Conservation (phyloP, 2,329 filamentous ascomycete species). For the Aspergillus pseudotamarii region DNA sequence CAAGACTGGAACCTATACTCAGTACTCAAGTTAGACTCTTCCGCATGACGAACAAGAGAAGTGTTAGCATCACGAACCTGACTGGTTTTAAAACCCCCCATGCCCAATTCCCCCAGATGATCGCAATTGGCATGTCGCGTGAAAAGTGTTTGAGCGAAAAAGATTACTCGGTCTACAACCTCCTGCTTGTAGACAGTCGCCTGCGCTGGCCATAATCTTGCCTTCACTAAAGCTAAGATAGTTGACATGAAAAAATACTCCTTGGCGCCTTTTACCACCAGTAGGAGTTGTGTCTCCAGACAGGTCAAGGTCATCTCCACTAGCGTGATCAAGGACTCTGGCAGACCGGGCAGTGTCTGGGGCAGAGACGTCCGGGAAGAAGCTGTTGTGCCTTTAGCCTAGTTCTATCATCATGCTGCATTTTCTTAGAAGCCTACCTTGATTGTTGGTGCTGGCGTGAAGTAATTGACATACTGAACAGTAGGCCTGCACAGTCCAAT, state of each 20-base stretch:
- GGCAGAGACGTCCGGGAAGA: slow-evolving; percentile 21
- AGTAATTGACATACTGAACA: slow-evolving; percentile 42
- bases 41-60: background rate
- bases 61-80: slow-evolving; percentile 23
- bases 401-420: background rate
- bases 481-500: slow-evolving; percentile 42
- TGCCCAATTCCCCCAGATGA: slow-evolving; percentile 31
- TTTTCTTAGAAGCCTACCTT: slow-evolving; percentile 22
- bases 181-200: slow-evolving; percentile 38
- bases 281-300: slow-evolving; percentile 34
- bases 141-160: slow-evolving; percentile 40
- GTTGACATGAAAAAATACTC: slow-evolving; percentile 45
- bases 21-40: background rate
- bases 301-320: slow-evolving; percentile 34
- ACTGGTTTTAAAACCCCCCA: slow-evolving; percentile 36
- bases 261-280: slow-evolving; percentile 42
- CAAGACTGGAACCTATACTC: slow-evolving; percentile 22
- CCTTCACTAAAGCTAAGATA: slow-evolving; percentile 37
- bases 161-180: slow-evolving; percentile 39
- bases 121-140: slow-evolving; percentile 36
- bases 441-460: slow-evolving; percentile 27
- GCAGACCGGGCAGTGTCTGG: slow-evolving; percentile 32
- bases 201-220: slow-evolving; percentile 37
- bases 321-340: slow-evolving; percentile 37
- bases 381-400: slow-evolving; percentile 3